phyloP scores from a whole-genome alignment of 2,329 filamentous ascomycete species.

The Colletotrichum eleusines region DNA sequence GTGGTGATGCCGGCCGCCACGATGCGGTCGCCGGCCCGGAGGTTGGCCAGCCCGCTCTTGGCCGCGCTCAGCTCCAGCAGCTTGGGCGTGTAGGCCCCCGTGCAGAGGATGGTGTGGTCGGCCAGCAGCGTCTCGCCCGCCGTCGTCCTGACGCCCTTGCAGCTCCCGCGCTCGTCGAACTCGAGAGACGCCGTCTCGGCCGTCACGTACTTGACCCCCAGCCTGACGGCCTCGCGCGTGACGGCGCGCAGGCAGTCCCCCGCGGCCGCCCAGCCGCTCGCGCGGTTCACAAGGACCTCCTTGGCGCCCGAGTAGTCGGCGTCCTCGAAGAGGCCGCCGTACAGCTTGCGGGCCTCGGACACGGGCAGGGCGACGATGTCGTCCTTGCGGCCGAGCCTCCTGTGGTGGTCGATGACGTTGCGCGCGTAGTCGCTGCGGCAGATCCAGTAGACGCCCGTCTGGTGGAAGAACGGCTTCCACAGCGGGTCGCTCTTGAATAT shows the following conservation, averaged over 20 bases:
- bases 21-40: slow-evolving; percentile 67
- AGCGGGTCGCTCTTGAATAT: slow-evolving; percentile 69
- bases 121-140: slow-evolving; percentile 61
- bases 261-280: slow-evolving; percentile 74
- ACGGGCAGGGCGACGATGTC: slow-evolving; percentile 59
- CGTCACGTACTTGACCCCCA: slow-evolving; percentile 70
- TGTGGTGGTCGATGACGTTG: slow-evolving; percentile 66
- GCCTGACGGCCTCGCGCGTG: slow-evolving; percentile 62
- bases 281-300: slow-evolving; percentile 71
- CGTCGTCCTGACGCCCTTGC: slow-evolving; percentile 62
- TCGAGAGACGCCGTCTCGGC: slow-evolving; percentile 62
- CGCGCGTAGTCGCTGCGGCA: slow-evolving; percentile 63
- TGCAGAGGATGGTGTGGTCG: slow-evolving; percentile 64
- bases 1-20: slow-evolving; percentile 71
- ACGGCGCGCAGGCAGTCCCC: slow-evolving; percentile 67
- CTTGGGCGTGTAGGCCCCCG: slow-evolving; percentile 69
- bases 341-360: slow-evolving; percentile 62
- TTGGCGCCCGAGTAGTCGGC: slow-evolving; percentile 71
- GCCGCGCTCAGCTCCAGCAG: slow-evolving; percentile 65
- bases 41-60: slow-evolving; percentile 57
- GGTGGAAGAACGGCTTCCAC: slow-evolving; percentile 68
- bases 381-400: slow-evolving; percentile 54
- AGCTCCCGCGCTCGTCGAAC: slow-evolving; percentile 56
- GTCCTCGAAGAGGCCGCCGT: slow-evolving; percentile 69
- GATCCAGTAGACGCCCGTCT: slow-evolving; percentile 70